Base-by-base conservation (phyloP, 352 stramenopile species). In the Globisporangium sylvaticum region DNA sequence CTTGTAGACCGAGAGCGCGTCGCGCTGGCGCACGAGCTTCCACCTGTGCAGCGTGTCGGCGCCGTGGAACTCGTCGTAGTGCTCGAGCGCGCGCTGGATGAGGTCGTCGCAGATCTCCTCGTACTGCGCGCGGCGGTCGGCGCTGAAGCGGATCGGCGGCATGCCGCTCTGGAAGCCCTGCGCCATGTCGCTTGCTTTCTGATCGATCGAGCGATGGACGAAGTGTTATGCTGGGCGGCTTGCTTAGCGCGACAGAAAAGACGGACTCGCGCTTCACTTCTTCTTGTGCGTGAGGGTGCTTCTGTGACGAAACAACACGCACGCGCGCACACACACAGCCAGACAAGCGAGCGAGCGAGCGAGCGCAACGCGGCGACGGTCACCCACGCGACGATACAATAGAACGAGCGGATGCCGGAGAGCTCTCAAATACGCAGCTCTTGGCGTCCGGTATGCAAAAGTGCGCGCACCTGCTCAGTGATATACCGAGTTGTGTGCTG, bases 31-130 rank as follows among this genome's bases (percentile, higher is more conserved):
- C 15, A 89, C 67, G 53, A 87, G 77, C 66, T 86, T 83, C 83
- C 83, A 91, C 8, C 74, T 71, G 27, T 83, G 70, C 22, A 75
- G 68, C 10, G 55, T 60, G 29, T 69, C 67, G 25, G 77, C 63
- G 20, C 52, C 59, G 67, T 91, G 83, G 68, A 91, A 91, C 6
- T 77, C 69, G 29, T 87, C 76, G 67, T 89, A 80, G 57, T 81
- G 73, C 29, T 73, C 58, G 1, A 91, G 76, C 37, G 83, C 72
- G 56, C 72, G 74, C 50, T 91, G 77, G 48, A 91, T 76, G 15
- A 91, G 74, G 58, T 87, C 77, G 67, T 91, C 77, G 54, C 80
- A 84, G 29, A 73, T 70, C 0, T 71, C 70, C 50, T 89, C 83
- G 67, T 76, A 77, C n/a, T 79, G 66, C 44, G 76, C 58, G 25